These are phyloP conservation scores for Malassezia pachydermatis DNA, from an alignment of 1,284 basidiomycete species.

Conservation along the genomic window DNA sequence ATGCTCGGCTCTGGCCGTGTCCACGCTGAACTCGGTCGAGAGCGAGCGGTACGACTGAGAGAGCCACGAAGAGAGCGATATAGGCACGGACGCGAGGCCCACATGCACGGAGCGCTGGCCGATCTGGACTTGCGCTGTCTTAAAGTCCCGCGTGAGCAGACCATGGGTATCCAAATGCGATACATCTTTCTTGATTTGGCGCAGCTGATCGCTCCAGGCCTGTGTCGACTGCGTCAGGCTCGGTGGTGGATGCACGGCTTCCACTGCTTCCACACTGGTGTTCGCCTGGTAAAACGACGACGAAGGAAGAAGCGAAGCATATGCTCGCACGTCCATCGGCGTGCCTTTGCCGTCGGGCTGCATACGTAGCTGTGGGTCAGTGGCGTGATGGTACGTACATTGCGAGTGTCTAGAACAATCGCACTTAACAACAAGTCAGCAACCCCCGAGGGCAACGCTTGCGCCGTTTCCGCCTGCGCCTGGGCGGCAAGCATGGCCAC, in stretches of 20 bases:
- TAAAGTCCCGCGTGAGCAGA: constrained; percentile 16
- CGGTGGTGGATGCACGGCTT: background rate
- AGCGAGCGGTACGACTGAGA: constrained; percentile 19
- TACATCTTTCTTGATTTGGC: constrained; percentile 69
- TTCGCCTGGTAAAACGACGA: constrained; percentile 26
- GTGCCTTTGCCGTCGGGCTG: constrained; percentile 31
- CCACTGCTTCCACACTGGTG: background rate
- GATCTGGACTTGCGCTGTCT: background rate
- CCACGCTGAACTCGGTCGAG: constrained; percentile 5
- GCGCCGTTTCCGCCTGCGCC: background rate
- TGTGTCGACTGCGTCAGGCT: constrained; percentile 3
- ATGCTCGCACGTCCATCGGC: constrained; percentile 23
- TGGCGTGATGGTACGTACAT: constrained; percentile 8
- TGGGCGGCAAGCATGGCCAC: constrained; percentile 26
- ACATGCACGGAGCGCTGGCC: background rate
- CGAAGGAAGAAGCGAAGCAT: constrained; percentile 22
- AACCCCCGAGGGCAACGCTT: constrained; percentile 10
- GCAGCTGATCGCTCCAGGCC: constrained; percentile 55
- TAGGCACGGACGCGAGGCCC: constrained; percentile 29
- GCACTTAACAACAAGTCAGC: constrained; percentile 49
- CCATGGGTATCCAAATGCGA: constrained; percentile 48
- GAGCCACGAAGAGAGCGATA: constrained; percentile 31
- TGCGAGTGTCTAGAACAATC: constrained; percentile 44
- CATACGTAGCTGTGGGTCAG: constrained; percentile 5
- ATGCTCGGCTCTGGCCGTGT: constrained; percentile 18